Evolutionary conservation across 1,284 basidiomycete genomes (phyloP).

Genomic region (Tranzscheliella williamsii): DNA sequence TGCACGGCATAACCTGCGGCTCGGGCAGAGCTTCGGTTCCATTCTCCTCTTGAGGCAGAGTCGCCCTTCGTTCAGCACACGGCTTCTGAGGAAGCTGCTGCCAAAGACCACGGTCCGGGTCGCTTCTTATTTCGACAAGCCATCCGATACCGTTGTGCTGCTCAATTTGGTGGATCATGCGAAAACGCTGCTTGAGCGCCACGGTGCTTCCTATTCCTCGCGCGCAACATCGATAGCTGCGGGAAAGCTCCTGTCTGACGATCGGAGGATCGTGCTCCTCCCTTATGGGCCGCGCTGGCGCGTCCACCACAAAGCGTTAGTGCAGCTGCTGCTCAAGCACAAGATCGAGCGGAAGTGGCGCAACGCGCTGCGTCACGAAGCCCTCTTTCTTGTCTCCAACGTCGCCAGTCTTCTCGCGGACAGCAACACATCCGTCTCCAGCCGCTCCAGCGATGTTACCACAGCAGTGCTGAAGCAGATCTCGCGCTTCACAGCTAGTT

Average conservation of each 20-base stretch:
- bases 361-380: background rate
- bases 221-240: background rate
- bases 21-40: background rate
- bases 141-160: background rate
- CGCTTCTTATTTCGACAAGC: background rate
- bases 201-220: slow-evolving; percentile 1
- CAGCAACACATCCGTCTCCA: background rate
- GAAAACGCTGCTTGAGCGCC: background rate
- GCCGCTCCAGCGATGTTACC: too few relatives aligned
- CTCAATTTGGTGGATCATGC: background rate
- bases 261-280: background rate
- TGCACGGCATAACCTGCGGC: background rate
- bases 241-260: background rate
- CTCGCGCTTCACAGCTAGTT: slow-evolving; percentile 1
- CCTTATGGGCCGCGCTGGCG: background rate
- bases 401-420: background rate
- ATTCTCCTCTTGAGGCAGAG: background rate
- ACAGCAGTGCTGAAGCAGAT: background rate
- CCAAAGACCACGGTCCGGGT: background rate
- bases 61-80: background rate
- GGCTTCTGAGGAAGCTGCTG: background rate
- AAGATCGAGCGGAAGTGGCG: background rate
- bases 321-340: background rate
- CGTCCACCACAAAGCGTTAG: background rate
- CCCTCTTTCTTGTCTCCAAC: background rate